A percentile compares a stretch with the other conserved stretches of the same genome.
Conservation (phyloP, 2,329 filamentous ascomycete genomes). For the Penicillium griseofulvum region DNA sequence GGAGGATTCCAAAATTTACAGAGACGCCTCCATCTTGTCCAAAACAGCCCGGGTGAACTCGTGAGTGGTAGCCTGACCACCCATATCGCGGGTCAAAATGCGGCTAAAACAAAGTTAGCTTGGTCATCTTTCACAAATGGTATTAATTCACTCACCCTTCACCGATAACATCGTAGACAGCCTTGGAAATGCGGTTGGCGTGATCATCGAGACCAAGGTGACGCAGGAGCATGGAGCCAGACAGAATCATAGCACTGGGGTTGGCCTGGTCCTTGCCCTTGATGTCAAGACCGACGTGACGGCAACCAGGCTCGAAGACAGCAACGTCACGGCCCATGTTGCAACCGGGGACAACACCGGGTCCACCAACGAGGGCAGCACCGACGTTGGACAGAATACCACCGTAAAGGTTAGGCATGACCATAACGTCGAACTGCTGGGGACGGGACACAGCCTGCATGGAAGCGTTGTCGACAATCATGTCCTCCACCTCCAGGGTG, state of each 20-base stretch:
- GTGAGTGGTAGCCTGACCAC: slow-evolving; percentile 82
- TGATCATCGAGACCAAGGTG: slow-evolving; percentile 97
- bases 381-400: slow-evolving; percentile 99
- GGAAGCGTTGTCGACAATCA: slow-evolving; percentile 99
- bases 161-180: slow-evolving; percentile 74
- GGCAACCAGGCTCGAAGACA: slow-evolving; percentile 97
- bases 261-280: slow-evolving; percentile 99
- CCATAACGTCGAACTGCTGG: slow-evolving; percentile 99
- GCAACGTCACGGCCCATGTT: slow-evolving; percentile 99
- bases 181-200: slow-evolving; percentile 93
- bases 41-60: slow-evolving; percentile 94
- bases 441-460: slow-evolving; percentile 97
- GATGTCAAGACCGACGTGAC: slow-evolving; percentile 98
- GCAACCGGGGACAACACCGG: slow-evolving; percentile 95
- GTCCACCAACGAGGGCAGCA: slow-evolving; percentile 92
- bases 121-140: neutral
- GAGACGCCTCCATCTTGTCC: slow-evolving; percentile 80
- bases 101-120: slow-evolving; percentile 54
- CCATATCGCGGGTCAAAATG: slow-evolving; percentile 92
- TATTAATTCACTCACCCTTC: slow-evolving; percentile 68
- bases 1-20: slow-evolving; percentile 48
- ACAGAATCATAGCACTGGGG: slow-evolving; percentile 92
- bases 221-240: slow-evolving; percentile 93
- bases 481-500: slow-evolving; percentile 92
- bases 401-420: slow-evolving; percentile 99